Conservation (phyloP, 352 stramenopile species). For the Globisporangium uncinulatum region DNA sequence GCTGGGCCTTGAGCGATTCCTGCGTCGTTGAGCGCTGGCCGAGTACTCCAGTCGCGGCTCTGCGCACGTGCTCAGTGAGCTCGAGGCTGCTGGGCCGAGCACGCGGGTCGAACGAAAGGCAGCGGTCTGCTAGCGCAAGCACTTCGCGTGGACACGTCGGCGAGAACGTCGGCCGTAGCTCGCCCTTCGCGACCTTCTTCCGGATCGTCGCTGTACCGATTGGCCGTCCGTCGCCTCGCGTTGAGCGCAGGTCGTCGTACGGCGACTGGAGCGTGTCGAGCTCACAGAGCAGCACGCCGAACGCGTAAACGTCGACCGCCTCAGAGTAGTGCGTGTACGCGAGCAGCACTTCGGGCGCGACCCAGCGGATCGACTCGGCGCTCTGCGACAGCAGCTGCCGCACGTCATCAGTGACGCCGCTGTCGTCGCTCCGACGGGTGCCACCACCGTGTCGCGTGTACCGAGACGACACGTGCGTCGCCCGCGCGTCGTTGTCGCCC, state of each 20-base stretch:
- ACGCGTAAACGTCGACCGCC: constrained; percentile 20
- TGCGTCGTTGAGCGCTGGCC: constrained; percentile 12
- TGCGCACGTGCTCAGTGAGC: constrained; percentile 14
- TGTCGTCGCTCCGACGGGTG: too few species aligned
- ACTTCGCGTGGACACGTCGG: constrained; percentile 22
- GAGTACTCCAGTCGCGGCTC: constrained; percentile 12
- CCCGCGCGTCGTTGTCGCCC: too few species aligned
- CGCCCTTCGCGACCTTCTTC: constrained; percentile 22
- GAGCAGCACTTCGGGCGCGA: constrained; percentile 18
- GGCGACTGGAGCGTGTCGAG: constrained; percentile 18
- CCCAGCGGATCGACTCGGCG: constrained; percentile 11
- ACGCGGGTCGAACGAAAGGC: constrained; percentile 24
- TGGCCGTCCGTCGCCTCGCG: constrained; percentile 2
- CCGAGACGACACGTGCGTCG: not conserved
- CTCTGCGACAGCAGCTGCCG: constrained; percentile 16
- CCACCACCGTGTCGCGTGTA: not conserved
- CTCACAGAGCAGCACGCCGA: constrained; percentile 18
- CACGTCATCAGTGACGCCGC: constrained; percentile 13
- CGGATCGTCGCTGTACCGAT: constrained; percentile 19
- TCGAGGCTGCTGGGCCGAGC: constrained; percentile 24
- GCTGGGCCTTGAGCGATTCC: not conserved
- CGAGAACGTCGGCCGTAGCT: constrained; percentile 25
- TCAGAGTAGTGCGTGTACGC: constrained; percentile 17
- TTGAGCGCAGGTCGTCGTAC: constrained; percentile 12
- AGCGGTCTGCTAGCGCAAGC: constrained; percentile 20